phyloP scores from a whole-genome alignment of 2,329 filamentous ascomycete genomes.

The Fusarium musae region DNA sequence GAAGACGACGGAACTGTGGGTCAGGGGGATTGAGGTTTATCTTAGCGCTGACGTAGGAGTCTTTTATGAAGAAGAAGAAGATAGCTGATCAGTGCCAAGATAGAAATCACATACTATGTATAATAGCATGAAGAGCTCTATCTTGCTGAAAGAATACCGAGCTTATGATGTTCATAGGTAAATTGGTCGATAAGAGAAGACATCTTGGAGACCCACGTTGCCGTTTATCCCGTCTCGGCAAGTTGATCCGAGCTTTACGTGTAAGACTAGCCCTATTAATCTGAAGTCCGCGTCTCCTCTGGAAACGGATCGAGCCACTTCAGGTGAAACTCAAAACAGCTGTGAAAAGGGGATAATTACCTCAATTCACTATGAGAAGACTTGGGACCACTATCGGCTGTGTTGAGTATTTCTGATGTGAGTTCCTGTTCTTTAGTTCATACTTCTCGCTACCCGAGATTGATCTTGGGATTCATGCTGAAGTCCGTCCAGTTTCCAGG shows the following conservation, averaged over 20 bases:
- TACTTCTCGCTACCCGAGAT: not conserved
- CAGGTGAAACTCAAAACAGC: not conserved
- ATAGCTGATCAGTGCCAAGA: too few relatives aligned
- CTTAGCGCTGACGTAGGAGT: not conserved
- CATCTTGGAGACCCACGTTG: not conserved
- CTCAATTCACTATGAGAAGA: not conserved
- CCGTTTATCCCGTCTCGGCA: not conserved
- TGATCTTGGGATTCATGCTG: not conserved
- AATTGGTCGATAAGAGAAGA: not conserved
- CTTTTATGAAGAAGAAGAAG: accelerated
- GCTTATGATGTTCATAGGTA: accelerated
- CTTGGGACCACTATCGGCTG: accelerated
- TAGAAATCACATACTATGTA: too few relatives aligned
- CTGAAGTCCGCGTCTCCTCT: not conserved
- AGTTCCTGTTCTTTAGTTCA: accelerated
- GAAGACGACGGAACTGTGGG: not conserved
- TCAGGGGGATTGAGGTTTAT: not conserved
- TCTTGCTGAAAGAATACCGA: too few relatives aligned
- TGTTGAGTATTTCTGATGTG: accelerated
- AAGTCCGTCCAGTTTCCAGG: too few relatives aligned
- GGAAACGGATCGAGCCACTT: not conserved
- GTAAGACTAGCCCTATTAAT: not conserved
- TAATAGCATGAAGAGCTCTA: too few relatives aligned
- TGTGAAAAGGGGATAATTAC: not conserved
- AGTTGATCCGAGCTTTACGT: not conserved